Evolutionary conservation across 2,329 filamentous ascomycete species (phyloP), one percentile per base, ranked within the genome.

Genomic region (Bipolaris sorokiniana): DNA sequence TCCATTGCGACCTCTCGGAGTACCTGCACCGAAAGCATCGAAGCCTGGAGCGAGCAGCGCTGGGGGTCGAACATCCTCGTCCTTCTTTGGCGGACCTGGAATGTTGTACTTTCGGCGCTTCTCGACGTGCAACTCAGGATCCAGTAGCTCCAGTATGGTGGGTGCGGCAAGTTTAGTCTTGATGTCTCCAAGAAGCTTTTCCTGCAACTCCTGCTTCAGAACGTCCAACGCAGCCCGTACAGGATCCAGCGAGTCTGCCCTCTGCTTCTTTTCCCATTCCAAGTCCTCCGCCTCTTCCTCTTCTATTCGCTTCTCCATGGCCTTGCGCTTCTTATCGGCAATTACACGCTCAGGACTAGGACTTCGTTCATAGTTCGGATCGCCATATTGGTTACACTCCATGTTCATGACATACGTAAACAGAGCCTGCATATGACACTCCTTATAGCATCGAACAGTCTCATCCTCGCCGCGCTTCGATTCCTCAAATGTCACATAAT

Each of bases 341-440:
- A 78, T 72, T 10, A 79, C 78, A n/a, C 79, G 78, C 62, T 83
- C 80, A 9, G 81, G 81, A 61, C 80, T 83, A 10, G 81, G 81
- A 59, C 80, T 83, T 52, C 81, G 77, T 63, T 86, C 82, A 66
- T 88, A 87, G 63, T 86, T 82, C 11, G 86, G 85, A 68, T 88
- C 87, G 38, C 87, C 87, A 68, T 87, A 87, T 60, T 84, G 83
- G 63, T 90, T 89, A 54, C 92, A 88, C 72, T 94, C 90, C 92
- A 99, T 96, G 42, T 87, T 86, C 90, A 99, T 94, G 58, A 85
- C 84, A 67, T 98, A 98, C 1, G 90, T 97, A 79, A 99, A 99
- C 62, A 99, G 86, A 5, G 90, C 85, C 41, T 89, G 89, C 73
- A 90, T 89, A 73, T 97, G 88, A 64, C 90, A 92, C 49, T 88